These are phyloP conservation scores for Phoma sp. DNA, from an alignment of 2,329 filamentous ascomycete genomes.

Conservation along the genomic window DNA sequence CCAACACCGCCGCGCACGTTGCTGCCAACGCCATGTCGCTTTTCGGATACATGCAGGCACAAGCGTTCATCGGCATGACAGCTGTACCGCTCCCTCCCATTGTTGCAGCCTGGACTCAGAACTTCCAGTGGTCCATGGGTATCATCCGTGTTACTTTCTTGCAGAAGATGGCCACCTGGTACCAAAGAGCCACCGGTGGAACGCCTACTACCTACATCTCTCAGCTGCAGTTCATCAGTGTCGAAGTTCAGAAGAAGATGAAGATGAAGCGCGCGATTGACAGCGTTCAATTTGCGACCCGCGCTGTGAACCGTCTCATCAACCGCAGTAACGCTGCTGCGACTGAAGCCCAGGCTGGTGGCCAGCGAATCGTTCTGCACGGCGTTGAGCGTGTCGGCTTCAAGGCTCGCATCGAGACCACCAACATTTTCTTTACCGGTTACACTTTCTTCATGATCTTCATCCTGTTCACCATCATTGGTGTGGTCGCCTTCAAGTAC, in stretches of 20 bases:
- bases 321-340: conserved; percentile 56
- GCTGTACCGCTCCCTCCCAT: conserved; percentile 83
- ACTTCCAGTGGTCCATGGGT: conserved; percentile 98
- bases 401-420: conserved; percentile 80
- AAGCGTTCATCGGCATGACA: conserved; percentile 88
- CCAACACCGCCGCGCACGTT: conserved; percentile 92
- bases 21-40: conserved; percentile 93
- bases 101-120: conserved; percentile 91
- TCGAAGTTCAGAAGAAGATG: conserved; percentile 80
- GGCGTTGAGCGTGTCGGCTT: conserved; percentile 92
- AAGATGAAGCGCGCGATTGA: conserved; percentile 54
- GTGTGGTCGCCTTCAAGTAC: conserved; percentile 80
- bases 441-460: conserved; percentile 88
- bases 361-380: conserved; percentile 62
- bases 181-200: conserved; percentile 90
- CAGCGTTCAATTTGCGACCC: conserved; percentile 19
- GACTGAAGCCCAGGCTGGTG: conserved; percentile 40
- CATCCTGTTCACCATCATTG: conserved; percentile 73
- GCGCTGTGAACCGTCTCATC: conserved; percentile 41
- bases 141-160: conserved; percentile 88
- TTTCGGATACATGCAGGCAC: conserved; percentile 92
- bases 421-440: conserved; percentile 92
- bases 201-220: conserved; percentile 80
- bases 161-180: conserved; percentile 91
- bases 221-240: conserved; percentile 74